Evolutionary conservation across 371 early-diverging fungal genomes (phyloP).

Genomic region (Coemansia sp.): DNA sequence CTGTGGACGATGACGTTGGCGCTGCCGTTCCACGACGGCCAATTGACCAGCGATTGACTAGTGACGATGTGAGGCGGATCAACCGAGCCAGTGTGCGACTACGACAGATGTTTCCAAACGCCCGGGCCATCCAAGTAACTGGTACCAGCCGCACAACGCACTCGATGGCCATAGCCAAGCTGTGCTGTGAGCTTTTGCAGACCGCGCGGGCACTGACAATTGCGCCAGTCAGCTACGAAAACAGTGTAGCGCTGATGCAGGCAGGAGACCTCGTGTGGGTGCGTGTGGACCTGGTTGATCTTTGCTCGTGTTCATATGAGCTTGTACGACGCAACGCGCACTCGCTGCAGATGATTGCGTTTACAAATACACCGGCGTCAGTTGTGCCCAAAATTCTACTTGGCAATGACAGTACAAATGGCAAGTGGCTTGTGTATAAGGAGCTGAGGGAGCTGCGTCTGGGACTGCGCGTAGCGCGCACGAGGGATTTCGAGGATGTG

Average conservation of each 20-base stretch:
- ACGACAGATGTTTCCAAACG: not conserved
- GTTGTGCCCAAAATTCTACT: not conserved
- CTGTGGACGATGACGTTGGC: too few relatives aligned
- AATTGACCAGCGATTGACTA: not conserved
- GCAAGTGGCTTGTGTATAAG: not conserved
- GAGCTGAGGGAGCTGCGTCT: not conserved
- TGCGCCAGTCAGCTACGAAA: not conserved
- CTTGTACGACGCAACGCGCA: not conserved
- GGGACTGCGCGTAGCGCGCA: not conserved
- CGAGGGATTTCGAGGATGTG: not conserved
- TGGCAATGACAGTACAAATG: too few relatives aligned
- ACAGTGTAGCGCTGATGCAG: not conserved
- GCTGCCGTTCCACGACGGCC: not conserved
- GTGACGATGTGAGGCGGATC: not conserved
- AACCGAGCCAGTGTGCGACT: not conserved
- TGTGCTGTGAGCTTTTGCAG: constrained; percentile 1
- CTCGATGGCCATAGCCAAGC: too few relatives aligned
- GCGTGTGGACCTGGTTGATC: not conserved
- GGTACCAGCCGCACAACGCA: not conserved
- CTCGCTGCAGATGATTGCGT: not conserved
- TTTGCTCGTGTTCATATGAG: not conserved
- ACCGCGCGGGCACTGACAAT: not conserved
- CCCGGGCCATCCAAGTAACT: not conserved
- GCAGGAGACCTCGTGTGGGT: not conserved
- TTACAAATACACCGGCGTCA: not conserved